Conservation (phyloP, 1,139 yeast genomes). For the Geotrichum candidum region DNA sequence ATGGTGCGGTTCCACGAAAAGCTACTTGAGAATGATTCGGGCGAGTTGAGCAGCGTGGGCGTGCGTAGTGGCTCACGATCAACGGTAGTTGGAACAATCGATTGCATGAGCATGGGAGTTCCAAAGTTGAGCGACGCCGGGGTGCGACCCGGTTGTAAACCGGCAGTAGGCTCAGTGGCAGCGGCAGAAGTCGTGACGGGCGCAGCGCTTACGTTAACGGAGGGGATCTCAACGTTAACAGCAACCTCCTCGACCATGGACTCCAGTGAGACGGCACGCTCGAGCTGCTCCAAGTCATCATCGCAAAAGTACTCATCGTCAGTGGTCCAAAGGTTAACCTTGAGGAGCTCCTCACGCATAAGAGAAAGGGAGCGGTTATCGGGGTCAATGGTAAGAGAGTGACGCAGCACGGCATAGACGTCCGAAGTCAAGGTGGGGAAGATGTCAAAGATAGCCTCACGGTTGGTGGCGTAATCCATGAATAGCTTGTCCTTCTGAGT, state of each 20-base stretch:
- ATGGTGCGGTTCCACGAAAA: conserved; percentile 33
- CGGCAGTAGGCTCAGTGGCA: conserved; percentile 22
- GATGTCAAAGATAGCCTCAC: conserved; percentile 88
- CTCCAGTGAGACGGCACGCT: conserved; percentile 5
- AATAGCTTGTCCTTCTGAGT: conserved; percentile 80
- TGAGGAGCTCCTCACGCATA: conserved; percentile 55
- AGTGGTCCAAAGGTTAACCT: conserved; percentile 66
- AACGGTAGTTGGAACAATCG: conserved; percentile 28
- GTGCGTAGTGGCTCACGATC: conserved; percentile 41
- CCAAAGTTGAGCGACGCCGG: conserved; percentile 3
- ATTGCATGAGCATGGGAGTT: conserved; percentile 13
- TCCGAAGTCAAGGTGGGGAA: conserved; percentile 87
- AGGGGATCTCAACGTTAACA: background rate
- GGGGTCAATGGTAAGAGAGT: conserved; percentile 80
- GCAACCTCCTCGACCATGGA: background rate
- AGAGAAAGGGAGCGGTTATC: conserved; percentile 62
- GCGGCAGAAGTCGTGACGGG: conserved; percentile 23
- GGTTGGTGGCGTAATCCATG: conserved; percentile 75
- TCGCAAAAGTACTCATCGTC: conserved; percentile 68
- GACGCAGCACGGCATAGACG: conserved; percentile 73
- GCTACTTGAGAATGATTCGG: conserved; percentile 14
- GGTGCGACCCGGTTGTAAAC: conserved; percentile 16
- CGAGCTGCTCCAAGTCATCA: conserved; percentile 28
- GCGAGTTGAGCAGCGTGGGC: conserved; percentile 29
- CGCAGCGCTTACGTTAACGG: conserved; percentile 14